phyloP scores from a whole-genome alignment of 306 rosid species.

The Cercis canadensis region DNA sequence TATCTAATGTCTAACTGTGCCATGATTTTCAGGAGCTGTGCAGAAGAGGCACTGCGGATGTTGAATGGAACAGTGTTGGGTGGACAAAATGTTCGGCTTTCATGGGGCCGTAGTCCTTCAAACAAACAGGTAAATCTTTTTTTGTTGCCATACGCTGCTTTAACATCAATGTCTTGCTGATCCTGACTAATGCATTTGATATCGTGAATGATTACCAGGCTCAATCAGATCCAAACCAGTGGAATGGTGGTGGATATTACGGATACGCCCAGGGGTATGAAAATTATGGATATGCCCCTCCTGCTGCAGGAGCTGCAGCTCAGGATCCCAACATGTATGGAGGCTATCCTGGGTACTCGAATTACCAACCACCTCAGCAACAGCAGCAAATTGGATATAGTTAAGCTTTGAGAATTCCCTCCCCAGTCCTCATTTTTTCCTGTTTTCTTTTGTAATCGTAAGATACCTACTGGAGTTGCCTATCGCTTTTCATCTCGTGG shows the following conservation, averaged over 20 bases:
- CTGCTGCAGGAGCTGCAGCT: conserved; percentile 44
- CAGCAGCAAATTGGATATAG: conserved; percentile 86
- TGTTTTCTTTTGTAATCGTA: conserved; percentile 32
- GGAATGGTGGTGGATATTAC: conserved; percentile 73
- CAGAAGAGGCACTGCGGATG: conserved; percentile 79
- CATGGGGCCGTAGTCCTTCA: conserved; percentile 99
- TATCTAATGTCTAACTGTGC: background rate
- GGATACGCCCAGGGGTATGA: conserved; percentile 86
- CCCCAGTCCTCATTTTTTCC: conserved; percentile 11
- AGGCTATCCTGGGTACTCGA: conserved; percentile 73
- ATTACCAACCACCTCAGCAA: conserved; percentile 81
- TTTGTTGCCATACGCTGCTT: background rate
- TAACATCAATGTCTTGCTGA: background rate
- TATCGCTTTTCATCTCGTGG: conserved; percentile 11
- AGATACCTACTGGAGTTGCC: conserved; percentile 30
- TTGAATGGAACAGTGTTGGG: conserved; percentile 78
- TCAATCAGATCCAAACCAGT: conserved; percentile 76
- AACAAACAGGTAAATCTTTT: conserved; percentile 77
- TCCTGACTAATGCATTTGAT: conserved; percentile 11
- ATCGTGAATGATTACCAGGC: conserved; percentile 38
- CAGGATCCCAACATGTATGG: conserved; percentile 91
- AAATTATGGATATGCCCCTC: conserved; percentile 78
- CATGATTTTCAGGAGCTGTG: conserved; percentile 65
- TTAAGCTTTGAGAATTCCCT: conserved; percentile 31
- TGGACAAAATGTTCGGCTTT: conserved; percentile 87